Evolutionary conservation across 2,329 filamentous ascomycete genomes (phyloP), one percentile per base, ranked within the genome.

Genomic region (Fusarium chaquense): DNA sequence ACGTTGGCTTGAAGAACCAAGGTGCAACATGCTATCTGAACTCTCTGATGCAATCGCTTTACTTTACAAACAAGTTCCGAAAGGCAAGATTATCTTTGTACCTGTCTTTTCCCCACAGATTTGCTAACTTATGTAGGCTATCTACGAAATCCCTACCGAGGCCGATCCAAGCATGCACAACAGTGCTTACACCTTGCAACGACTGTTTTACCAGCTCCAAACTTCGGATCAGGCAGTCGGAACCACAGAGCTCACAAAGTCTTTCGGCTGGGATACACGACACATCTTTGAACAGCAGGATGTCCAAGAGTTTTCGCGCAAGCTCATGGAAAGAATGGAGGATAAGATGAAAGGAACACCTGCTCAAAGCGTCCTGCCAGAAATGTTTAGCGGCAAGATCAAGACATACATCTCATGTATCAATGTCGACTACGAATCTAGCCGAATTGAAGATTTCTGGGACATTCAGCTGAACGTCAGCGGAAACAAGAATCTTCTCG

Each of bases 321-420:
- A 98, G 79, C 85, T 99, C 67, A 99, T 99, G 92, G 96, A 99
- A 81, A 91, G 93, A 63, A 91, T 99, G 82, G 97, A 99, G 78
- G 92, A 96, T 76, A 95, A 93, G 78, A 99, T 99, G 97, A 99
- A 99, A 81, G 95, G 93, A 46, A 98, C 96, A 3, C 89, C 91
- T 52, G 93, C 93, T 15, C 93, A 98, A 77, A 97, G 95, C 72
- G 92, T 94, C 3, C 85, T 99, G 11, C 90, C 94, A 2, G 90
- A 92, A 67, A 91, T 99, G 83, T 98, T 99, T 76, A 94, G 96
- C 62, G 97, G 96, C 60, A 98, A 98, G 81, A 94, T 97, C 80
- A 98, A 98, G 83, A 99, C 96, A 1, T 99, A 98, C 80, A 97
- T 99, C 70, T 97, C 93, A 24, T 99, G 97, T 83, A 98, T 99